Evolutionary conservation across 495 filamentous ascomycete genomes (phyloP).

Genomic region (Trichocladium uniseriatum): DNA sequence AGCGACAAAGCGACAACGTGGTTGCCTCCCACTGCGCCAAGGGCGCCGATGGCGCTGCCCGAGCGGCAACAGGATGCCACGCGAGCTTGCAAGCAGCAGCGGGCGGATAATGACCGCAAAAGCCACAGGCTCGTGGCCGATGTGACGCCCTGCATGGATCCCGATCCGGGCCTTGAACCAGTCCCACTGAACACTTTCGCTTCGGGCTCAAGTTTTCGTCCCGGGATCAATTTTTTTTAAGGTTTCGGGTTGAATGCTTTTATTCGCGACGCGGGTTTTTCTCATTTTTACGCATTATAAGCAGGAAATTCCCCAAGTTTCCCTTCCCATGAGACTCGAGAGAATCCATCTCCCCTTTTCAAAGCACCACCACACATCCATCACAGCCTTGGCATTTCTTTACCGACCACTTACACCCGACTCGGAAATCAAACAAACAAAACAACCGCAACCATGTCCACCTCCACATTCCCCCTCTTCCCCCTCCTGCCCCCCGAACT

Average conservation of each 20-base stretch:
- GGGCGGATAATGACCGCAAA: background rate
- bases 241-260: too few relatives aligned
- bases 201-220: background rate
- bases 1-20: background rate
- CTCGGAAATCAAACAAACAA: background rate
- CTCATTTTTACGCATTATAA: background rate
- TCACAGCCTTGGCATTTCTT: too few relatives aligned
- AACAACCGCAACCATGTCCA: constrained; percentile 8
- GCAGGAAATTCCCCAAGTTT: background rate
- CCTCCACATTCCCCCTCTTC: constrained; percentile 34
- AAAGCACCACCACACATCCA: too few relatives aligned
- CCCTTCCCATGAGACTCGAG: too few relatives aligned
- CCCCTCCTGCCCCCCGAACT: constrained; percentile 37
- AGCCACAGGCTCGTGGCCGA: background rate
- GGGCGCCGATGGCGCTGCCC: too few relatives aligned
- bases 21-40: background rate
- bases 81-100: background rate
- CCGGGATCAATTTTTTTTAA: too few relatives aligned
- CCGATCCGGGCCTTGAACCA: too few relatives aligned
- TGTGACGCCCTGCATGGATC: background rate
- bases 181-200: background rate
- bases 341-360: too few relatives aligned
- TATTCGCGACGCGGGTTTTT: too few relatives aligned
- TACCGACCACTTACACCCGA: background rate
- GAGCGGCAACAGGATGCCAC: too few relatives aligned